These are phyloP conservation scores for Hamamelis virginiana DNA, from an alignment of 164 flowering plant genomes.

Conservation along the genomic window DNA sequence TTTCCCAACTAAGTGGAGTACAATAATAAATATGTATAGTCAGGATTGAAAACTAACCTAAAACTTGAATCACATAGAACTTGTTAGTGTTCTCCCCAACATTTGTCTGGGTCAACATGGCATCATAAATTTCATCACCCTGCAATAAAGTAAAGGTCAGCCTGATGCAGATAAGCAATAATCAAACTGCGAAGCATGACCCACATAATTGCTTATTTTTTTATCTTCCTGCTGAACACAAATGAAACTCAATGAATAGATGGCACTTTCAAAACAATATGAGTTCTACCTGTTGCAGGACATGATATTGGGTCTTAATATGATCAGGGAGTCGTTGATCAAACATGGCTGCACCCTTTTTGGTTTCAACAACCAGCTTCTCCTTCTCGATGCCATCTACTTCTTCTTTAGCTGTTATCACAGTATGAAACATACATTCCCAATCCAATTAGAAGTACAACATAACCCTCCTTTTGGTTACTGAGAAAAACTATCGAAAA, in stretches of 20 bases:
- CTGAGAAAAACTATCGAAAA: no score
- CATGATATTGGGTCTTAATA: slow-evolving; percentile 72
- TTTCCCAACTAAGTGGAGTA: background rate
- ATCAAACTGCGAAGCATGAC: no score
- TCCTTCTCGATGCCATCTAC: slow-evolving; percentile 29
- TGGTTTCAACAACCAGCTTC: slow-evolving; percentile 39
- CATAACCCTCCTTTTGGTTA: background rate
- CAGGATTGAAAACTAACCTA: slow-evolving; percentile 24
- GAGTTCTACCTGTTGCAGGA: slow-evolving; percentile 50
- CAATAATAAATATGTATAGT: background rate
- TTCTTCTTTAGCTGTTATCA: slow-evolving; percentile 35
- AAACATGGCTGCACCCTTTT: slow-evolving; percentile 79
- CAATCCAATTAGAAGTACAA: background rate
- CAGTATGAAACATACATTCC: background rate
- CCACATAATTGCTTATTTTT: no score
- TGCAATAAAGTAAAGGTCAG: slow-evolving; percentile 17
- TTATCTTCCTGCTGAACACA: background rate
- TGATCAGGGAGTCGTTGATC: slow-evolving; percentile 84
- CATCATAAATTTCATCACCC: slow-evolving; percentile 48
- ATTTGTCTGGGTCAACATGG: slow-evolving; percentile 51
- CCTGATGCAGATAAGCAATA: no score
- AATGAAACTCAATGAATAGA: background rate
- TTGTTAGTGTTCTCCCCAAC: slow-evolving; percentile 46
- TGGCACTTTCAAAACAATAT: background rate
- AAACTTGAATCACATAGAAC: slow-evolving; percentile 45